A percentile compares a stretch with the other conserved stretches of the same genome.
phyloP scores from a whole-genome alignment of 2,329 filamentous ascomycete species.

The Trichoderma asperellum region DNA sequence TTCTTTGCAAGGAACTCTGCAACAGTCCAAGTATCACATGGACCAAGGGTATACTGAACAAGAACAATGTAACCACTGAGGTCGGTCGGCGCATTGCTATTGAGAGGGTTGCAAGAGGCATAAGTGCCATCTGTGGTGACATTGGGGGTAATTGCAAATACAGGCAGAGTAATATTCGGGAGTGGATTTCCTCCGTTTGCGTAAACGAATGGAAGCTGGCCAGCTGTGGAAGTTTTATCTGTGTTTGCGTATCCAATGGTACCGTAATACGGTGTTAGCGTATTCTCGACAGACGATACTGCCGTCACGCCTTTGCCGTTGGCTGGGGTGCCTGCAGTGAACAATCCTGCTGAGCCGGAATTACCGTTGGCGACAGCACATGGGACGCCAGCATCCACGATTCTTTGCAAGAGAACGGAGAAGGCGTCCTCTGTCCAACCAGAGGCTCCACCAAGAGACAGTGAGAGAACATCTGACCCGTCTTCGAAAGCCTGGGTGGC shows the following conservation, averaged over 20 bases:
- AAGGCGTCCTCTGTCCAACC: conserved; percentile 39
- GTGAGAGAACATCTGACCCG: conserved; percentile 44
- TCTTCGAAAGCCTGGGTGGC: conserved; percentile 47
- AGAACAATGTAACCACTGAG: conserved; percentile 62
- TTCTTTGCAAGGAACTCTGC: conserved; percentile 58
- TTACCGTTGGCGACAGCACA: conserved; percentile 51
- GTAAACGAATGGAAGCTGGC: not conserved
- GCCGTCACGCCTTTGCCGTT: conserved; percentile 48
- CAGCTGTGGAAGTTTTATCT: not conserved
- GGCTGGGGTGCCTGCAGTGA: conserved; percentile 45
- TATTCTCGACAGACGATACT: conserved; percentile 50
- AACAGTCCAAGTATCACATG: conserved; percentile 52
- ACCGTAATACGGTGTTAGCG: conserved; percentile 38
- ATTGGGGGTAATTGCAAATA: conserved; percentile 56
- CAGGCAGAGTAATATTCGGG: conserved; percentile 41
- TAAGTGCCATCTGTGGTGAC: conserved; percentile 46
- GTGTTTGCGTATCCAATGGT: not conserved
- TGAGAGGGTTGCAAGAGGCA: conserved; percentile 57
- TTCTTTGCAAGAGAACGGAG: conserved; percentile 45
- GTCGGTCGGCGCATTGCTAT: conserved; percentile 55
- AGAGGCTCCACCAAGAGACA: conserved; percentile 40
- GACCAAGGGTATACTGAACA: conserved; percentile 51
- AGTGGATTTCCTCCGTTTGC: not conserved
- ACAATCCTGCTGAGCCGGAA: conserved; percentile 46
- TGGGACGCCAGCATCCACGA: conserved; percentile 48